Evolutionary conservation across 2,329 filamentous ascomycete species (phyloP).

Genomic region (Nigrospora osmanthi): DNA sequence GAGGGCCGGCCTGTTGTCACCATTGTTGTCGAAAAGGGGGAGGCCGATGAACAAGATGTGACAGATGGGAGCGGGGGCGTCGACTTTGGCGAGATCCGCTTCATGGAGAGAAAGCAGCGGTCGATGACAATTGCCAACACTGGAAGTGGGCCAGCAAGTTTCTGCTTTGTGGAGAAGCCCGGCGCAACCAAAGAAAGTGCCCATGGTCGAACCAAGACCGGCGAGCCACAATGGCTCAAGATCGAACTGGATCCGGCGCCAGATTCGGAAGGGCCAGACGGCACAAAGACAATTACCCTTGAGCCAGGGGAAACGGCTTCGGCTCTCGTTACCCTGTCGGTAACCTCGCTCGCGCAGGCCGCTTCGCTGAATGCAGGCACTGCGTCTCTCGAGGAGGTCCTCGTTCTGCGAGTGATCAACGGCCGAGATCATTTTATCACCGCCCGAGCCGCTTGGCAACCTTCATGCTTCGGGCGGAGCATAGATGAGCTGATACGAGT

Average conservation of each 20-base stretch:
- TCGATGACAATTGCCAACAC: conserved; percentile 88
- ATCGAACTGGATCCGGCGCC: conserved; percentile 13
- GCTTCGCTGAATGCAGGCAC: conserved; percentile 64
- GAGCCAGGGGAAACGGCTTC: conserved; percentile 78
- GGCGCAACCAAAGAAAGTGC: conserved; percentile 32
- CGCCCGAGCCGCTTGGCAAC: conserved; percentile 68
- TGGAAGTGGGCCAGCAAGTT: conserved; percentile 68
- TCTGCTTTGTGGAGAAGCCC: conserved; percentile 72
- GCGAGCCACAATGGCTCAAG: conserved; percentile 15
- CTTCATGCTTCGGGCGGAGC: conserved; percentile 75
- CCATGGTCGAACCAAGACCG: neutral
- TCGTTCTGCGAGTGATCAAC: conserved; percentile 74
- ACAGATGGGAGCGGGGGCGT: conserved; percentile 49
- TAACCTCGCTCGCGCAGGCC: conserved; percentile 57
- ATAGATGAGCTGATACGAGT: conserved; percentile 84
- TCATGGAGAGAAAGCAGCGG: conserved; percentile 56
- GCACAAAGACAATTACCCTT: conserved; percentile 49
- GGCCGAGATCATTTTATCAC: conserved; percentile 91
- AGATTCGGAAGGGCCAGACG: conserved; percentile 23
- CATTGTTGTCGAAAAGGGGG: conserved; percentile 63
- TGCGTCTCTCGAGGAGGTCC: conserved; percentile 68
- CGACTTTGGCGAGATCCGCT: conserved; percentile 71
- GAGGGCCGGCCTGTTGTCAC: conserved; percentile 78
- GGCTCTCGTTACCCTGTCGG: conserved; percentile 58
- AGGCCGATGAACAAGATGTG: conserved; percentile 25